These are phyloP conservation scores for Astrothelium macrocarpum DNA, from an alignment of 495 filamentous ascomycete genomes.

Conservation along the genomic window DNA sequence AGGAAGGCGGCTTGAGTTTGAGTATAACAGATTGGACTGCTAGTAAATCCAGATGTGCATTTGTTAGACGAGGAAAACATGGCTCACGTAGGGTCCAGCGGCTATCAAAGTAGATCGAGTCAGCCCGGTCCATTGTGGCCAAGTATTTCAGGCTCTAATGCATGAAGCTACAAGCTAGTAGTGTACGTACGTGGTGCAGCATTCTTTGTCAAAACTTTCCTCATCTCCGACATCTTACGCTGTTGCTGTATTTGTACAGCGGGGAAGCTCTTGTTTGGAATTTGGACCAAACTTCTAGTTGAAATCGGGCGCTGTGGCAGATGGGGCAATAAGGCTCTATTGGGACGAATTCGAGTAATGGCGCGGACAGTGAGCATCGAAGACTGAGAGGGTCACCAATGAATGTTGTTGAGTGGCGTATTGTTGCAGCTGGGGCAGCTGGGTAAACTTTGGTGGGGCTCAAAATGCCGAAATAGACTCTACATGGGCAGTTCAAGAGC, in stretches of 20 bases:
- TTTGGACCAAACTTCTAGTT: not conserved
- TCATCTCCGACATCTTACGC: conserved; percentile 25
- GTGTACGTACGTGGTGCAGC: conserved; percentile 22
- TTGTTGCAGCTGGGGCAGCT: no score
- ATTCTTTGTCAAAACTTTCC: conserved; percentile 26
- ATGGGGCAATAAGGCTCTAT: not conserved
- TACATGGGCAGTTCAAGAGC: no score
- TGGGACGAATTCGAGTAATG: not conserved
- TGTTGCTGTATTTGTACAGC: not conserved
- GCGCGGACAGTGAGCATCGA: not conserved
- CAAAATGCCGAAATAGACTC: no score
- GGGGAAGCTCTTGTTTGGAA: not conserved
- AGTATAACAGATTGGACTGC: not conserved
- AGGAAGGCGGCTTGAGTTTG: not conserved
- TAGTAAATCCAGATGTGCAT: not conserved
- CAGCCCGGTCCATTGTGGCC: not conserved
- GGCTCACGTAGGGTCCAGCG: conserved; percentile 48
- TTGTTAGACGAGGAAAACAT: not conserved
- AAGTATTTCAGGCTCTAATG: not conserved
- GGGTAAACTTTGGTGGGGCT: no score
- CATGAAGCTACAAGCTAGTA: not conserved
- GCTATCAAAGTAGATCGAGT: conserved; percentile 27
- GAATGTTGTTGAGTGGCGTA: no score
- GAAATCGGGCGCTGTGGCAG: no score
- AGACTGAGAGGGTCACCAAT: no score